Conservation (phyloP, 73 alveolate species). For the Tetrahymena thermophila region DNA sequence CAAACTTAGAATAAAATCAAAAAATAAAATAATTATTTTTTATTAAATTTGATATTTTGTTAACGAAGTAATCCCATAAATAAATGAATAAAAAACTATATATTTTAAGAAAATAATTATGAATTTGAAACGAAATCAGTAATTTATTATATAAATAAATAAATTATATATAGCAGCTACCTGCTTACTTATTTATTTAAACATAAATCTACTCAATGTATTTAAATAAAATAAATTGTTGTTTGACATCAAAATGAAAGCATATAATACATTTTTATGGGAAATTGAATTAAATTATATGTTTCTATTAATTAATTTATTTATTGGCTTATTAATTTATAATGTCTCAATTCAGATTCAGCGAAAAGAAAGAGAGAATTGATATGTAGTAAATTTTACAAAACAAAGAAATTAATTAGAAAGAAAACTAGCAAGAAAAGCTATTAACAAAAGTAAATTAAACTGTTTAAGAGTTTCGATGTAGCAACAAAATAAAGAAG, state of each 20-base stretch:
- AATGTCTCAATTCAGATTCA: neutral
- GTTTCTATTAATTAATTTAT: neutral
- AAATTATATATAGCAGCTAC: neutral
- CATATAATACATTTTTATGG: neutral
- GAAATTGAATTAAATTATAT: neutral
- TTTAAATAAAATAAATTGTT: neutral
- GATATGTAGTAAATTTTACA: neutral
- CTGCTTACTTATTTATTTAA: too few species aligned
- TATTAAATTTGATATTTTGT: too few species aligned
- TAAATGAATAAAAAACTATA: too few species aligned
- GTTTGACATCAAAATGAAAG: neutral
- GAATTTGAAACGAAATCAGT: neutral
- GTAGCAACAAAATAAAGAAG: constrained; percentile 15
- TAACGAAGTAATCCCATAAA: too few species aligned
- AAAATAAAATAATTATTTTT: too few species aligned
- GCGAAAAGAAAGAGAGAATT: neutral
- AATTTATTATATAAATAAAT: too few species aligned
- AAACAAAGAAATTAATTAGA: neutral
- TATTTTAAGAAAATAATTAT: too few species aligned
- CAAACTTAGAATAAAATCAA: too few species aligned
- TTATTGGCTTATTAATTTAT: too few species aligned
- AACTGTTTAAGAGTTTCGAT: neutral
- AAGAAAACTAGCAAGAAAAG: neutral
- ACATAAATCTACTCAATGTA: neutral
- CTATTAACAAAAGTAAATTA: neutral